Evolutionary conservation across 495 filamentous ascomycete species (phyloP).

Genomic region (Lentithecium fluviatile): DNA sequence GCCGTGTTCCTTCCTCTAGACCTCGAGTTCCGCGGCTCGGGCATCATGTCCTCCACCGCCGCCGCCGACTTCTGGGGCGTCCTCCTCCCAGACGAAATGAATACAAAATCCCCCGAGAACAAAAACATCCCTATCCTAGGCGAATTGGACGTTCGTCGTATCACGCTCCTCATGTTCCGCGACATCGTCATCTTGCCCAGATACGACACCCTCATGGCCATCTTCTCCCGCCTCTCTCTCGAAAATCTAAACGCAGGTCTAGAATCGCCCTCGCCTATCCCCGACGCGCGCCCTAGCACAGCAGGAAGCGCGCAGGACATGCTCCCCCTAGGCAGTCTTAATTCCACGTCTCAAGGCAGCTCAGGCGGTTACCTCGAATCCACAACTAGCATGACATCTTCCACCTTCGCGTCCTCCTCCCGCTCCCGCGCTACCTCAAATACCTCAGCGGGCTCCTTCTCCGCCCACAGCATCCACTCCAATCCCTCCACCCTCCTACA

Average conservation of each 20-base stretch:
- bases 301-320: conserved; percentile 13
- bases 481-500: conserved; percentile 4
- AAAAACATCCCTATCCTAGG: conserved; percentile 47
- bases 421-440: conserved; percentile 72
- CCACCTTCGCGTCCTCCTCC: conserved; percentile 26
- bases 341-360: conserved; percentile 13
- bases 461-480: conserved; percentile 49
- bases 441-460: conserved; percentile 66
- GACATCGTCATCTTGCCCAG: conserved; percentile 83
- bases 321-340: conserved; percentile 13
- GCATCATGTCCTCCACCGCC: conserved; percentile 73
- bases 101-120: conserved; percentile 27
- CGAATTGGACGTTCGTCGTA: conserved; percentile 78
- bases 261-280: conserved; percentile 22
- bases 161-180: conserved; percentile 86
- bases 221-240: conserved; percentile 86
- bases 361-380: conserved; percentile 52
- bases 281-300: conserved; percentile 49
- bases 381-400: conserved; percentile 49
- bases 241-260: conserved; percentile 68
- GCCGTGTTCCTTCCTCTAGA: conserved; percentile 94
- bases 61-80: conserved; percentile 86
- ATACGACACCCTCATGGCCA: conserved; percentile 79
- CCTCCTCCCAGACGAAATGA: conserved; percentile 44
- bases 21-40: conserved; percentile 85